Evolutionary conservation across 345 rosid species (phyloP), one percentile per base, ranked within the genome.

Genomic region (Stellera chamaejasme): DNA sequence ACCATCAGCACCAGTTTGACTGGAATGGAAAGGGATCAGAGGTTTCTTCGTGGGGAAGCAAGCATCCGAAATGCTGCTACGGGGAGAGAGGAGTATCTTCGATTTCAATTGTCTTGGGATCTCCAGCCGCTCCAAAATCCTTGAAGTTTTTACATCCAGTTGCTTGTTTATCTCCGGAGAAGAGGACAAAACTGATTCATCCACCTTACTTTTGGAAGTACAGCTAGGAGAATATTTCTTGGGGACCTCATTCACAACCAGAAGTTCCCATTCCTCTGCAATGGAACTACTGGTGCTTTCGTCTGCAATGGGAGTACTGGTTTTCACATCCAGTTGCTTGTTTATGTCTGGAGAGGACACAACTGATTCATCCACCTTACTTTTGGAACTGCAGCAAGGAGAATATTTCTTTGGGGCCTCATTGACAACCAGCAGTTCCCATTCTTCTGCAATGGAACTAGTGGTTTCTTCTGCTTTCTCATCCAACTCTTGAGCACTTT

Each of bases 221-320:
- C 69, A 68, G 27, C 76, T 61, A 44, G 87, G 84, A 61, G 82
- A 69, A 69, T 65, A 58, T 66, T 59, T 69, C 50, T 55, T 61
- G 36, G 72, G 78, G 65, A 60, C 60, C 69, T 77, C 96, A 50
- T 54, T 75, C 56, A 81, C 84, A 61, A 85, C 77, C 44, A 91
- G 74, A 66, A 76, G 90, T 66, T 88, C 94, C 98, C 98, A 85
- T 77, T 91, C 98, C 66, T 91, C 85, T 44, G 85, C 64, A 45
- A 82, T 79, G 25, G 73, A 70, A 55, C 71, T 60, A 48, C 66
- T 55, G 51, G 66, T 69, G 70, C 61, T 66, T 49, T 68, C 82
- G 58, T 77, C 77, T 15, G 23, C 23, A 19, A 19, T 19, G 23
- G 23, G 23, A 19, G 23, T 19, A 19, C 23, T 19, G 23, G 89